Base-by-base conservation (phyloP, 2,329 filamentous ascomycete species). In the Pseudogymnoascus sp. region DNA sequence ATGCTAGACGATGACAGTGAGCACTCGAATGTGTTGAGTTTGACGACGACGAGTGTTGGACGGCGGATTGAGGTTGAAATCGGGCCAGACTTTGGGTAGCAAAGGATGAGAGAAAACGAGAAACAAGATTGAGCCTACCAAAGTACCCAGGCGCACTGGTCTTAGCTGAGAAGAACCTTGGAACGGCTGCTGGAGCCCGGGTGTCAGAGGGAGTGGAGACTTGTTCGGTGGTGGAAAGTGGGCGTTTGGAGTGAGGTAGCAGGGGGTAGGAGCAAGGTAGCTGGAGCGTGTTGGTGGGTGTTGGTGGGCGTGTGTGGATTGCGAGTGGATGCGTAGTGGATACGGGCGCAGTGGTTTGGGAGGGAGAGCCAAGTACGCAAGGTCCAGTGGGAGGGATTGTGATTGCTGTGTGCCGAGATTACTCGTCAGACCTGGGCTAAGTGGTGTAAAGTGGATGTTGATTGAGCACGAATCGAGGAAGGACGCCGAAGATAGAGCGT, bases 61-160 rank as follows among this genome's bases (percentile, higher is more conserved):
- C 17, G 26, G 33, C 10, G 53, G 42, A 36, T 60, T 33, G 53
- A 31, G 28, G 28, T 36, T 33, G 35, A 36, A 19, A 36, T 33
- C 8, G 53, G 53, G 53, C 28, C 53, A 60, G 53, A 60, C 28
- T 60, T 23, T 60, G 53, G 53, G 53, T 35, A 60, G 53, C 10
- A 35, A 36, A 33, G 53, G 53, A 60, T 23, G 53, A 11, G 35
- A 19, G 28, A 60, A 60, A 33, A 36, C 53, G 35, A 47, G 42
- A 47, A 47, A 47, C 42, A 47, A 47, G 42, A 47, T 47, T 47
- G 42, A 8, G 42, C 21, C 42, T 47, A 47, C 42, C 21, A 8
- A 47, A 26, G 42, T 42, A 42, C 38, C 38, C 38, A 42, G 38
- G 38, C 42, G n/a, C n/a, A n/a, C n/a, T n/a, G n/a, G n/a, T n/a